These are phyloP conservation scores for Tuber calosporum DNA, from an alignment of 495 filamentous ascomycete species.

Conservation along the genomic window DNA sequence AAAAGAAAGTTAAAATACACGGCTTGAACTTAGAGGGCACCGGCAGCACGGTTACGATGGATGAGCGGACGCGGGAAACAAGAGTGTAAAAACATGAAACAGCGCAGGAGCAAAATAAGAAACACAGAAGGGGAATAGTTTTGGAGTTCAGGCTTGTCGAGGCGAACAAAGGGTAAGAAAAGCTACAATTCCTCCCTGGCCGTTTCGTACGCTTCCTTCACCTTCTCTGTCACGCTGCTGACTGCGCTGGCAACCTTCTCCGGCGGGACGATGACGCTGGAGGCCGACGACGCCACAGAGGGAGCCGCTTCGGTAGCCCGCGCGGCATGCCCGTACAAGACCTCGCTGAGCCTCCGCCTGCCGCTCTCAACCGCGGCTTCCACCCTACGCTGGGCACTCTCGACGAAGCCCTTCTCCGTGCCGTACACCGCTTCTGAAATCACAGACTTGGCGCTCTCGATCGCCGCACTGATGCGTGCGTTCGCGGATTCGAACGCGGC, in stretches of 20 bases:
- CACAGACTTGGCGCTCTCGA: conserved; percentile 40
- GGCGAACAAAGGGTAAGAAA: background rate
- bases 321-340: conserved; percentile 48
- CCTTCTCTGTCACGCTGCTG: conserved; percentile 43
- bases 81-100: background rate
- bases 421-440: conserved; percentile 46
- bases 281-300: conserved; percentile 43
- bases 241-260: conserved; percentile 46
- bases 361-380: conserved; percentile 43
- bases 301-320: conserved; percentile 42
- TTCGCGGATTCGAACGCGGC: conserved; percentile 44
- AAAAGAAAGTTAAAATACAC: background rate
- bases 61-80: background rate
- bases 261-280: conserved; percentile 45
- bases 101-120: background rate
- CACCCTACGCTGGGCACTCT: conserved; percentile 38
- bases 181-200: conserved; percentile 23
- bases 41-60: background rate
- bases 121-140: background rate
- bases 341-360: conserved; percentile 48
- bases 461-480: conserved; percentile 44
- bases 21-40: background rate
- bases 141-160: background rate
- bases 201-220: conserved; percentile 45
- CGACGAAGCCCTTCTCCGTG: conserved; percentile 48